Evolutionary conservation across 257 asterid genomes (phyloP).

Genomic region (Lantana camara): DNA sequence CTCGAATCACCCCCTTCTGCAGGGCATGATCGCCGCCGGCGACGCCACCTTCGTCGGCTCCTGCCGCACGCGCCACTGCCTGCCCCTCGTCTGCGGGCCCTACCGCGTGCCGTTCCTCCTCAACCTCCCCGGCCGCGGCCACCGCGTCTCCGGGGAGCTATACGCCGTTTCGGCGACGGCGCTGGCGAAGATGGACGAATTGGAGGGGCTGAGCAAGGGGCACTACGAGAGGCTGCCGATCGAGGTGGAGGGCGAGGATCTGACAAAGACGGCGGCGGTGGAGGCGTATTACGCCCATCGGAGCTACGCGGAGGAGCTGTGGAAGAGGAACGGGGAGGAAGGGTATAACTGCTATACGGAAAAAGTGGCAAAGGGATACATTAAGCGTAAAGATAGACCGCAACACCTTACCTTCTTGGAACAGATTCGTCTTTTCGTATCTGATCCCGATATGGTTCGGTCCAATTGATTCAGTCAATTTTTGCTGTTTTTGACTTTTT

Average conservation of each 20-base stretch:
- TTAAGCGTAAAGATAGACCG: conserved; percentile 69
- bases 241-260: conserved; percentile 22
- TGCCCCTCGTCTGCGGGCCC: conserved; percentile 88
- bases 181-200: conserved; percentile 64
- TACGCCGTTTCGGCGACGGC: conserved; percentile 61
- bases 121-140: conserved; percentile 63
- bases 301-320: conserved; percentile 74
- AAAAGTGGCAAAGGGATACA: conserved; percentile 69
- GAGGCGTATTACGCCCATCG: conserved; percentile 75
- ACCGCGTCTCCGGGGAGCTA: conserved; percentile 69
- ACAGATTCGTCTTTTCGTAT: conserved; percentile 54
- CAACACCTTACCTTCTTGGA: conserved; percentile 59
- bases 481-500: too few relatives aligned
- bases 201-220: conserved; percentile 59
- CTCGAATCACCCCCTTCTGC: conserved; percentile 71
- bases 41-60: conserved; percentile 64
- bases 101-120: conserved; percentile 86
- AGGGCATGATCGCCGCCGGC: conserved; percentile 60
- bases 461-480: neutral
- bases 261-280: conserved; percentile 8
- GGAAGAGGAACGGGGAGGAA: conserved; percentile 68
- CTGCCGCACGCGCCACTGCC: conserved; percentile 44
- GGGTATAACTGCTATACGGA: conserved; percentile 55
- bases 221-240: conserved; percentile 79
- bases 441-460: conserved; percentile 20